A percentile compares a stretch with the other conserved stretches of the same genome.
Conservation (phyloP, 805 yeast genomes). For the Suhomyces vadensis region DNA sequence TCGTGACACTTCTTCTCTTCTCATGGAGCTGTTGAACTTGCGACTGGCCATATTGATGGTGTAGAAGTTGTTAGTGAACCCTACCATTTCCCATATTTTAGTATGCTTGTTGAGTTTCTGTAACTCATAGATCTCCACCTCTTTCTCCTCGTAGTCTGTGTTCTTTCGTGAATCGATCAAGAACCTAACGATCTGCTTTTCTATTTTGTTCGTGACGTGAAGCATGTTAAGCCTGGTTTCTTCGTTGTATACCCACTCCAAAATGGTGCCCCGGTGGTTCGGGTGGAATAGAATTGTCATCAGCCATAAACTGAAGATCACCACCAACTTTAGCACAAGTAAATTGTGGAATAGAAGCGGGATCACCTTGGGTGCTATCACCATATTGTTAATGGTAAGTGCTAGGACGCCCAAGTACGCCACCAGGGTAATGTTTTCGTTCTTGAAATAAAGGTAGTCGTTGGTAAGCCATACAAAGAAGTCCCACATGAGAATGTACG, state of each 20-base stretch:
- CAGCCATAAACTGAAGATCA: conserved; percentile 53
- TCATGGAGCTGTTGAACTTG: conserved; percentile 6
- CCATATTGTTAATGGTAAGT: conserved; percentile 15
- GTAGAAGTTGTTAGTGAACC: conserved; percentile 56
- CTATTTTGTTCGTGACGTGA: conserved; percentile 50
- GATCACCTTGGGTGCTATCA: conserved; percentile 29
- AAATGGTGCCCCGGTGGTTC: conserved; percentile 43
- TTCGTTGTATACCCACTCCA: conserved; percentile 56
- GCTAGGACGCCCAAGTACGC: conserved; percentile 44
- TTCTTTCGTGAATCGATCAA: conserved; percentile 4
- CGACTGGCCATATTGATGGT: conserved; percentile 39
- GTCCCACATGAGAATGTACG: conserved; percentile 66
- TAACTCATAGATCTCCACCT: conserved; percentile 68
- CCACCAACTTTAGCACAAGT: conserved; percentile 14
- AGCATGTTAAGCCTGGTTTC: conserved; percentile 58
- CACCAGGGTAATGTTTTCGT: conserved; percentile 58
- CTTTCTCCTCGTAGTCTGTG: conserved; percentile 25
- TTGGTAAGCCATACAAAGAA: conserved; percentile 47
- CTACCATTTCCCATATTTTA: conserved; percentile 64
- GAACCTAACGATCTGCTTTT: conserved; percentile 30
- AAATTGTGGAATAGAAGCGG: conserved; percentile 29
- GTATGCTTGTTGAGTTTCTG: conserved; percentile 51
- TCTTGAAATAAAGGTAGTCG: conserved; percentile 62
- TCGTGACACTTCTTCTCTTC: conserved; percentile 5
- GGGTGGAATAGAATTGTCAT: conserved; percentile 52